Base-by-base conservation (phyloP, 345 rosid genomes). In the Syzygium oleosum region DNA sequence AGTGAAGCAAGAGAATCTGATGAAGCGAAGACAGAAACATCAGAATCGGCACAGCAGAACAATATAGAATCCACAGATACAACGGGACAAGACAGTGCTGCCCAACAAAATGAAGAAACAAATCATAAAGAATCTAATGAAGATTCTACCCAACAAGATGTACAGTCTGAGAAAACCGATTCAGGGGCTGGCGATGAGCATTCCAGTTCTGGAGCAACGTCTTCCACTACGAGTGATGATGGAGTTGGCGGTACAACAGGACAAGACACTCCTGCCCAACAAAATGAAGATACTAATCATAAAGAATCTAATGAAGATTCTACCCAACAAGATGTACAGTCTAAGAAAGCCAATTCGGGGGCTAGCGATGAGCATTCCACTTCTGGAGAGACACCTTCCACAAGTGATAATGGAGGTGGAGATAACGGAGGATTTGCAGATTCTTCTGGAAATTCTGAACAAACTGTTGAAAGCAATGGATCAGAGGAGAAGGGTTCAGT, bases 331-430 rank as follows among this genome's bases (percentile, higher is more conserved):
- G 86, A 88, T 90, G 92, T 85, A 53, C 93, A 91, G 46, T 89
- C 91, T 41, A 93, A 92, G 89, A 89, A 89, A 88, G 85, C 93
- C 3, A 89, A 90, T 52, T 90, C 92, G 34, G 94, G 80, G 88
- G 87, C 92, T 84, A 90, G 89, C 77, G 92, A 91, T 88, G 90
- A 90, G 84, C 94, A 90, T 87, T 89, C 94, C 84, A 92, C 89
- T 91, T 83, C 91, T 84, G 89, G 87, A 56, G 90, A 73, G 68
- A 85, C 88, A 55, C 87, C 86, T 91, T 91, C 93, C 29, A 90
- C 92, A 19, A 84, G 46, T 2, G 91, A 91, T 68, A 90, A 52
- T 68, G 89, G 51, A 8, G 84, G 86, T 38, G 83, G 61, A 68
- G 83, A 59, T 43, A 52, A 83, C 2, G 25, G 52, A 68, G 88